Conservation (phyloP, 805 yeast genomes). For the Saccharomycopsis olivae region DNA sequence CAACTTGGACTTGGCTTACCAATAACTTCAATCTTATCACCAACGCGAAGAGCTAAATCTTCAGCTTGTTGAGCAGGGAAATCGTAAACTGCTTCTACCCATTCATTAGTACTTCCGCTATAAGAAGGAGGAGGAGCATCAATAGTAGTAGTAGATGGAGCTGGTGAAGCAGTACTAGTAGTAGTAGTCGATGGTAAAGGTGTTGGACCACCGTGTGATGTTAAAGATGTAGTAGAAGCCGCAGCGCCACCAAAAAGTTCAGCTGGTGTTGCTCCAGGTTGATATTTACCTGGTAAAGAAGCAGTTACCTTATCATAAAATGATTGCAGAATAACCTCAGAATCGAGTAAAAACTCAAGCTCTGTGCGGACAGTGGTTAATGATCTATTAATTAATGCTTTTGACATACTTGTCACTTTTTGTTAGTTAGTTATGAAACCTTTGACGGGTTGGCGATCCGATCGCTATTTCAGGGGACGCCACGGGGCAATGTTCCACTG, state of each 20-base stretch:
- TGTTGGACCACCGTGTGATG: conserved; percentile 18
- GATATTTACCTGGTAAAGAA: conserved; percentile 49
- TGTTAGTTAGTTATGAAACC: too few relatives aligned
- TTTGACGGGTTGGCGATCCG: too few relatives aligned
- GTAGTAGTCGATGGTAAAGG: conserved; percentile 4
- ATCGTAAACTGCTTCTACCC: conserved; percentile 62
- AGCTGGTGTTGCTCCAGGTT: conserved; percentile 39
- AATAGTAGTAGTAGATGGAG: conserved; percentile 5
- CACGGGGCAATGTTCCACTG: too few relatives aligned
- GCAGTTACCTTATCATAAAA: conserved; percentile 40
- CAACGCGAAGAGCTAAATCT: conserved; percentile 55
- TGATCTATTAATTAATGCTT: conserved; percentile 67
- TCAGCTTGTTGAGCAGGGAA: conserved; percentile 66
- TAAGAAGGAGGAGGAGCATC: conserved; percentile 20
- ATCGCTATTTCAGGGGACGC: too few relatives aligned
- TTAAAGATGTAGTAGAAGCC: conserved; percentile 22
- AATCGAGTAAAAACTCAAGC: conserved; percentile 67
- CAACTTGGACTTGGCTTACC: conserved; percentile 78
- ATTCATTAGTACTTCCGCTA: conserved; percentile 29
- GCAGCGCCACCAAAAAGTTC: conserved; percentile 28
- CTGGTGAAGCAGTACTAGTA: background rate
- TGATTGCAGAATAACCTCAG: conserved; percentile 54
- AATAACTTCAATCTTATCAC: conserved; percentile 57
- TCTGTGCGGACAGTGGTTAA: conserved; percentile 67
- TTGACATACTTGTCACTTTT: conserved; percentile 24